Conservation (phyloP, 2,329 filamentous ascomycete species). For the Scytalidium lignicola region DNA sequence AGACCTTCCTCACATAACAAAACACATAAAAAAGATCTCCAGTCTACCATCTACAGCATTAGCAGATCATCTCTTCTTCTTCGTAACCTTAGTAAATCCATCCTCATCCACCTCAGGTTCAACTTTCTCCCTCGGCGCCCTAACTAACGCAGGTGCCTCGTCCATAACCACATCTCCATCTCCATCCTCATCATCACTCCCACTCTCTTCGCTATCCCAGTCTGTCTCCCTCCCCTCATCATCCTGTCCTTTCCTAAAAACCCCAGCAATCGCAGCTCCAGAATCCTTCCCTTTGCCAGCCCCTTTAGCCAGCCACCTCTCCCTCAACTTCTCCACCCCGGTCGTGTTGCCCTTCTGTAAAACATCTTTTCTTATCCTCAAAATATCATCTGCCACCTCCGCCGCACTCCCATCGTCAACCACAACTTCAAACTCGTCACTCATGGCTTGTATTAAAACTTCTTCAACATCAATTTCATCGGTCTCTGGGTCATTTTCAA, state of each 20-base stretch:
- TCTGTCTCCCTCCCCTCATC: constrained; percentile 52
- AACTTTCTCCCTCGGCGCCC: constrained; percentile 49
- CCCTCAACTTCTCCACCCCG: constrained; percentile 59
- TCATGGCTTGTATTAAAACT: constrained; percentile 82
- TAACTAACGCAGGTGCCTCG: constrained; percentile 61
- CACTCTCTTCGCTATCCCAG: constrained; percentile 51
- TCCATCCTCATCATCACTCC: constrained; percentile 47
- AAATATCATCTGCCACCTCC: constrained; percentile 67
- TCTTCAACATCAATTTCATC: constrained; percentile 78
- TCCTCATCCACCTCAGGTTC: constrained; percentile 74
- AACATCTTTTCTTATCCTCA: constrained; percentile 61
- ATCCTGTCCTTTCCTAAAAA: constrained; percentile 42
- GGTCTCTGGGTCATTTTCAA: constrained; percentile 53
- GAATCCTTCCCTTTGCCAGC: constrained; percentile 41
- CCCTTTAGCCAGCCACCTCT: constrained; percentile 56
- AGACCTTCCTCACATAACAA: too few species aligned
- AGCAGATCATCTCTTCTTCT: constrained; percentile 47
- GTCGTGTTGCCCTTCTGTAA: constrained; percentile 58
- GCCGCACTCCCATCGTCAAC: constrained; percentile 84
- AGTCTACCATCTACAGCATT: background rate
- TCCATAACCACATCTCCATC: constrained; percentile 61
- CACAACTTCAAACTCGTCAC: constrained; percentile 91
- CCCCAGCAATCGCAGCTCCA: constrained; percentile 26
- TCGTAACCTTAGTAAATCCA: constrained; percentile 71
- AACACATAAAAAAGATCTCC: background rate